These are phyloP conservation scores for Aureobasidium melanogenum DNA, from an alignment of 2,329 filamentous ascomycete genomes.

Conservation along the genomic window DNA sequence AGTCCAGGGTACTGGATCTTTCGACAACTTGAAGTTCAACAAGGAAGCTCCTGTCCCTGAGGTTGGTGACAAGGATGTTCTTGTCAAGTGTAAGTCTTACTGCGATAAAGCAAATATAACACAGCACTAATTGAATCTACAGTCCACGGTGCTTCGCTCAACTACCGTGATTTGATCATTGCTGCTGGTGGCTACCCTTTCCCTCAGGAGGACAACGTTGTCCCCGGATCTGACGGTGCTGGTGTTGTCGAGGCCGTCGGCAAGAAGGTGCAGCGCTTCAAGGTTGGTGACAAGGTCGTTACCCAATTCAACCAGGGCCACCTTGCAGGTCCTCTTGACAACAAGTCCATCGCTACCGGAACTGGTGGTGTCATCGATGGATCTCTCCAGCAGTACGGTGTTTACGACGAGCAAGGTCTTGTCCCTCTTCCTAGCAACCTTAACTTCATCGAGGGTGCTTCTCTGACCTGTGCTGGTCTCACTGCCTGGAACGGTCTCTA, in stretches of 20 bases:
- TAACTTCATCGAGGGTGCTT: slow-evolving; percentile 38
- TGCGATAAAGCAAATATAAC: not conserved
- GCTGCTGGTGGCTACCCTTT: slow-evolving; percentile 39
- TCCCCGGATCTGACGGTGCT: slow-evolving; percentile 44
- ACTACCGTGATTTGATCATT: slow-evolving; percentile 43
- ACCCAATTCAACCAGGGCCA: slow-evolving; percentile 57
- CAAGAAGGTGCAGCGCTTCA: slow-evolving; percentile 46
- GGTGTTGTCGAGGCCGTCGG: slow-evolving; percentile 46
- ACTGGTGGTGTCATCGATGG: slow-evolving; percentile 63
- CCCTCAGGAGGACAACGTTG: slow-evolving; percentile 30
- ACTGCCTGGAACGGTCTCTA: slow-evolving; percentile 48
- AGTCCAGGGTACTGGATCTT: slow-evolving; percentile 45
- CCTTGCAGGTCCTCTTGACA: slow-evolving; percentile 40
- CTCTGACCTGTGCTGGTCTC: slow-evolving; percentile 38
- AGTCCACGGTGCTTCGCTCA: slow-evolving; percentile 41
- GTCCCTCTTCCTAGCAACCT: slow-evolving; percentile 53
- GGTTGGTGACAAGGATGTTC: slow-evolving; percentile 60
- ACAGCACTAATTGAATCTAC: slow-evolving; percentile 9
- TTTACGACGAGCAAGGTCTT: slow-evolving; percentile 59
- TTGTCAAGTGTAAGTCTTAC: slow-evolving; percentile 49
- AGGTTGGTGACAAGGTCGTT: slow-evolving; percentile 49
- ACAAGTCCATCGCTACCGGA: slow-evolving; percentile 39
- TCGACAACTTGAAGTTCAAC: slow-evolving; percentile 52
- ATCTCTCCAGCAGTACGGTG: slow-evolving; percentile 56
- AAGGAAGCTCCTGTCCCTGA: slow-evolving; percentile 46